phyloP scores from a whole-genome alignment of 805 yeast genomes.

The Cephaloascus fragrans region DNA sequence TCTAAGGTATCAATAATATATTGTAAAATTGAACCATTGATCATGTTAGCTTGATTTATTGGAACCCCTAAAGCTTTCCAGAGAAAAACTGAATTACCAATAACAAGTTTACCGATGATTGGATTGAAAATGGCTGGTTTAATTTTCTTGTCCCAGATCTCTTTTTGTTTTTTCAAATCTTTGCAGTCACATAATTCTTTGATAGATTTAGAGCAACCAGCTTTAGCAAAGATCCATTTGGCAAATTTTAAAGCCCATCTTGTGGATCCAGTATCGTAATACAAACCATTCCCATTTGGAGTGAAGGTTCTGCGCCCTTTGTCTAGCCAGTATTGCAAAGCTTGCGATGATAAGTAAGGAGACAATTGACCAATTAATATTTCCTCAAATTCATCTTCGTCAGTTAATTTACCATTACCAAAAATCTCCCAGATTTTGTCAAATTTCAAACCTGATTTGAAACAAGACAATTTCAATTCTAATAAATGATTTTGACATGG shows the following conservation, averaged over 20 bases:
- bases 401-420: slow-evolving; percentile 60
- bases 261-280: slow-evolving; percentile 70
- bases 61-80: slow-evolving; percentile 93
- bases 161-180: slow-evolving; percentile 51
- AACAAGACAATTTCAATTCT: slow-evolving; percentile 68
- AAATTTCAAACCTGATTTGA: slow-evolving; percentile 39
- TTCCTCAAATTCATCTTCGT: slow-evolving; percentile 33
- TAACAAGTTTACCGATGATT: slow-evolving; percentile 50
- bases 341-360: slow-evolving; percentile 68
- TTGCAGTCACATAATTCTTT: slow-evolving; percentile 46
- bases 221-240: slow-evolving; percentile 42
- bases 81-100: slow-evolving; percentile 77
- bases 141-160: slow-evolving; percentile 52
- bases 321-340: slow-evolving; percentile 72
- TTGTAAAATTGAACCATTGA: slow-evolving; percentile 60
- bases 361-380: slow-evolving; percentile 44
- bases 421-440: slow-evolving; percentile 66
- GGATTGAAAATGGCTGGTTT: slow-evolving; percentile 69
- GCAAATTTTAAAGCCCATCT: slow-evolving; percentile 79
- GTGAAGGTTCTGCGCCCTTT: slow-evolving; percentile 52
- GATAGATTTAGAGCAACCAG: slow-evolving; percentile 44
- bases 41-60: slow-evolving; percentile 72
- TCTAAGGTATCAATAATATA: slow-evolving; percentile 73
- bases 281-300: slow-evolving; percentile 49
- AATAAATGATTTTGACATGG: slow-evolving; percentile 76